These are phyloP conservation scores for Benincasa hispida DNA, from an alignment of 306 rosid species.

Conservation along the genomic window DNA sequence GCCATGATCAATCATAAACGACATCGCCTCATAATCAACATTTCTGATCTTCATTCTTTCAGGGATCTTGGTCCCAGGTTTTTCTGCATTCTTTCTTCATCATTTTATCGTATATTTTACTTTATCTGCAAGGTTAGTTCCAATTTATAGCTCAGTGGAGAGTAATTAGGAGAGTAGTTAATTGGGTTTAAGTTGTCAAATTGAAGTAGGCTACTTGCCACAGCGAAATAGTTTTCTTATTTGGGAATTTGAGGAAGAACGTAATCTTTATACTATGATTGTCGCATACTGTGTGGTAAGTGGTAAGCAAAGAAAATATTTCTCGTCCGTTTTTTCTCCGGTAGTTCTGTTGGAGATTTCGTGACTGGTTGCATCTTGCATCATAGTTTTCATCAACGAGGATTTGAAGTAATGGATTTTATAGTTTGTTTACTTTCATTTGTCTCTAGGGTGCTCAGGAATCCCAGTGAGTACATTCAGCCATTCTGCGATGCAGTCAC, in stretches of 20 bases:
- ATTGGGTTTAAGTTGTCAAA: neutral
- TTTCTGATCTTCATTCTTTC: conserved; percentile 90
- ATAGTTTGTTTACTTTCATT: neutral
- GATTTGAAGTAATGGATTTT: neutral
- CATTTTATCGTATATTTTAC: neutral
- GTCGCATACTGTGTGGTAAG: neutral
- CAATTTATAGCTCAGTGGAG: neutral
- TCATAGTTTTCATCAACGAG: neutral
- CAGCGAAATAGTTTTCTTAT: neutral
- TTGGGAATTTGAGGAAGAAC: neutral
- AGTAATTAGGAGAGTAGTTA: too few species aligned
- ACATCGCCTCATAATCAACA: conserved; percentile 69
- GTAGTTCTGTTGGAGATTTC: neutral
- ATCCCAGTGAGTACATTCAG: conserved; percentile 81
- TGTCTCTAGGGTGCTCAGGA: conserved; percentile 51
- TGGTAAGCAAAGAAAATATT: neutral
- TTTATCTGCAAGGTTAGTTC: neutral
- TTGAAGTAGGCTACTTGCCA: neutral
- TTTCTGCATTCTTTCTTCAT: neutral
- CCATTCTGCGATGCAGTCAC: conserved; percentile 87
- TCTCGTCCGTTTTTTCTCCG: neutral
- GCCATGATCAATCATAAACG: conserved; percentile 77
- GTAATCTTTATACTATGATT: neutral
- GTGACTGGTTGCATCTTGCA: neutral
- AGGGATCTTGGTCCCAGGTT: conserved; percentile 76